Percentiles rank a stretch among this genome's conserved stretches.
phyloP scores from a whole-genome alignment of 768 basidiomycete genomes.

The Daedaleopsis sinensis region DNA sequence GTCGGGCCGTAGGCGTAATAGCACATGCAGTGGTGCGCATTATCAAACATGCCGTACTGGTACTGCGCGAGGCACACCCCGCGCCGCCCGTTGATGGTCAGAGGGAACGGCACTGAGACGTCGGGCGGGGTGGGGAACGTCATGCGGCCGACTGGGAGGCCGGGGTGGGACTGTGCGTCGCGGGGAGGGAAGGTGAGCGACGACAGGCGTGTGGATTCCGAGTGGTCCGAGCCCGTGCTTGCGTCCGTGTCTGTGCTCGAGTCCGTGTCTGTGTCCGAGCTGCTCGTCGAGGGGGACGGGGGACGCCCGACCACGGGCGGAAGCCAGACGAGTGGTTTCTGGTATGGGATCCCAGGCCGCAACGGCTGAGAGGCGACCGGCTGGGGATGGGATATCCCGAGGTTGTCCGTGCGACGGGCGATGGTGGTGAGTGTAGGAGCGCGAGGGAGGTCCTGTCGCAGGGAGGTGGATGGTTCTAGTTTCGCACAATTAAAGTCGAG shows the following conservation, averaged over 20 bases:
- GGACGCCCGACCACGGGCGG: too few relatives aligned
- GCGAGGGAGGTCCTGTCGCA: background rate
- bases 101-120: background rate
- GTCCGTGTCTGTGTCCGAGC: too few relatives aligned
- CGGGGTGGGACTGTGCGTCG: background rate
- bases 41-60: background rate
- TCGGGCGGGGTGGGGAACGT: background rate
- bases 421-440: too few relatives aligned
- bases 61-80: background rate
- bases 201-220: background rate
- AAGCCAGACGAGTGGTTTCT: background rate
- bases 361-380: background rate
- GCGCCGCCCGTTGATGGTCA: background rate
- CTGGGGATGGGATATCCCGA: background rate
- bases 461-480: background rate
- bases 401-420: too few relatives aligned
- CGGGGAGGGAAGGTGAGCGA: background rate
- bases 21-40: background rate
- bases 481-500: background rate
- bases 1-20: background rate
- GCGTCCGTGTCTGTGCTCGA: too few relatives aligned
- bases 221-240: background rate
- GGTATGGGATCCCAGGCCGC: background rate
- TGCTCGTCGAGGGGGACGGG: too few relatives aligned
- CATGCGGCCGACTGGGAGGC: background rate